Percentiles rank a stretch among this genome's conserved stretches.
phyloP scores from a whole-genome alignment of 2,329 filamentous ascomycete genomes.

The Cytospora paraplurivora region DNA sequence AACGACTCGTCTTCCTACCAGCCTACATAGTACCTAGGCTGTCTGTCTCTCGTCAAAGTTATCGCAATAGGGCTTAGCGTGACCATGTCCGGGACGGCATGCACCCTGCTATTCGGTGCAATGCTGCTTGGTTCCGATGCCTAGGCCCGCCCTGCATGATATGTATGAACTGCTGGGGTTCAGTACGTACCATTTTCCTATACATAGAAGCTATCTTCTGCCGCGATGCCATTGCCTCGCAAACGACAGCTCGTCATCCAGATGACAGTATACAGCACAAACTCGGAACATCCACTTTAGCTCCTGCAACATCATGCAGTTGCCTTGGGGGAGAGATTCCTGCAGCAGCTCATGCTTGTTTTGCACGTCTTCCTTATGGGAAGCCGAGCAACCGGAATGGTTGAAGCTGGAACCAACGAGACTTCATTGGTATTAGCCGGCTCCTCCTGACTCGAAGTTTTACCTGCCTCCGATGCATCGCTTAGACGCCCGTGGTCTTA shows the following conservation, averaged over 20 bases:
- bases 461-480: neutral
- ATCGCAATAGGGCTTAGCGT: slow-evolving; percentile 44
- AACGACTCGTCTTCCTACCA: slow-evolving; percentile 17
- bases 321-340: neutral
- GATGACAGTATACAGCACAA: neutral
- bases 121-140: slow-evolving; percentile 1
- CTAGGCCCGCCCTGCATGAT: neutral
- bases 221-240: neutral
- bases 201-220: neutral
- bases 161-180: slow-evolving; percentile 2
- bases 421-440: neutral
- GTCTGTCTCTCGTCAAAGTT: slow-evolving; percentile 41
- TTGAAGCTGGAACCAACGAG: neutral
- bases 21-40: too few relatives aligned
- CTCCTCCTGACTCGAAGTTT: neutral
- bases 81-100: slow-evolving; percentile 15
- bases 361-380: neutral
- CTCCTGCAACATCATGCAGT: neutral
- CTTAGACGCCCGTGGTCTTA: neutral
- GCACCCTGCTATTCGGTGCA: neutral
- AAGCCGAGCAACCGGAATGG: neutral
- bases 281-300: neutral
- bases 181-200: neutral
- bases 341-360: neutral
- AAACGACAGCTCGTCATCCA: neutral